Percentiles rank a stretch among this genome's conserved stretches.
Conservation (phyloP, 257 asterid species). For the Mitragyna speciosa region DNA sequence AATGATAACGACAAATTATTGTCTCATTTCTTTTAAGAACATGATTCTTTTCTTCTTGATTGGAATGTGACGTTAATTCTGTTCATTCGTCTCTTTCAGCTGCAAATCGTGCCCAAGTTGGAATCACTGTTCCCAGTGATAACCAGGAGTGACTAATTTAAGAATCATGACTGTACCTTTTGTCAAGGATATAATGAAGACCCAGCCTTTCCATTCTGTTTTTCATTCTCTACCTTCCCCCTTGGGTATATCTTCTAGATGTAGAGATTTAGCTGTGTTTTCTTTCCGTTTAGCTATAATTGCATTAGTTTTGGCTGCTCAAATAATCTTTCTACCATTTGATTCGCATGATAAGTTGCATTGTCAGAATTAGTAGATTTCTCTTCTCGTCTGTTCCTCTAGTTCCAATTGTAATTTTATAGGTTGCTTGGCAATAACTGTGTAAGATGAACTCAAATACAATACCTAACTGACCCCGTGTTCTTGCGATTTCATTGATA, state of each 20-base stretch:
- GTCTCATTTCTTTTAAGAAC: background rate
- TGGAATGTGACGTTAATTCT: background rate
- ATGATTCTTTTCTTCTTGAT: no score
- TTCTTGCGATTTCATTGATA: no score
- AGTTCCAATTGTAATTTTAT: no score
- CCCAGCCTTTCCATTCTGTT: background rate
- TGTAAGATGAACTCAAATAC: no score
- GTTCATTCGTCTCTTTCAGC: constrained; percentile 35
- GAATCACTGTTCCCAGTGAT: constrained; percentile 27
- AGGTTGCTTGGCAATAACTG: no score
- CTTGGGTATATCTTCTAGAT: no score
- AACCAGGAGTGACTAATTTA: constrained; percentile 24
- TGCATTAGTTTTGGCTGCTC: background rate
- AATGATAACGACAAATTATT: background rate
- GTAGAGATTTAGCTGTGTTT: no score
- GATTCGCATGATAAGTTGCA: no score
- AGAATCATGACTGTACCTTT: constrained; percentile 21
- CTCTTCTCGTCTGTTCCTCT: background rate
- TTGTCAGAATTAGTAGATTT: no score
- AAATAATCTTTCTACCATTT: background rate
- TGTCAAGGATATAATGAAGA: background rate
- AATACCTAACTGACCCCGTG: no score
- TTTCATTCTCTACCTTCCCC: background rate
- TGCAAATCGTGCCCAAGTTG: constrained; percentile 33
- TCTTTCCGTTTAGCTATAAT: background rate